These are phyloP conservation scores for Beauveria pseudobassiana DNA, from an alignment of 2,329 filamentous ascomycete species.

Conservation along the genomic window DNA sequence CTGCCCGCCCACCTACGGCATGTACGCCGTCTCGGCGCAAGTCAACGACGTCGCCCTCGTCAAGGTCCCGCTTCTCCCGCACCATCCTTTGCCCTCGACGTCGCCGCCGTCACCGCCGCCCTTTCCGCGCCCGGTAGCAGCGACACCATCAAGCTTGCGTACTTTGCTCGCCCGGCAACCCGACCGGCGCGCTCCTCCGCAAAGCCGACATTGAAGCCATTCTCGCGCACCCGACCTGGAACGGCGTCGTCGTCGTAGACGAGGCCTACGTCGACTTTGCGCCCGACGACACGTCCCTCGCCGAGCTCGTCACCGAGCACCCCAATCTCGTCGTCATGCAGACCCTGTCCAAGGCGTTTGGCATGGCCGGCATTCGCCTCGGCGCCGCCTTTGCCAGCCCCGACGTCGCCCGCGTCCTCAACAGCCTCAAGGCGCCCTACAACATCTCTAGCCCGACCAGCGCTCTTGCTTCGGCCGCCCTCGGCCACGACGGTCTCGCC, in stretches of 20 bases:
- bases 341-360: conserved; percentile 96
- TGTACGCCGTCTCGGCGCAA: conserved; percentile 92
- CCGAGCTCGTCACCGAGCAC: conserved; percentile 86
- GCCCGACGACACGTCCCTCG: conserved; percentile 65
- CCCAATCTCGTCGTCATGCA: conserved; percentile 97
- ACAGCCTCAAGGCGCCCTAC: conserved; percentile 92
- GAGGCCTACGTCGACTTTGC: conserved; percentile 97
- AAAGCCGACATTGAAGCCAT: conserved; percentile 68
- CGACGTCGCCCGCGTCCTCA: conserved; percentile 71
- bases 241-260: conserved; percentile 86
- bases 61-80: conserved; percentile 72
- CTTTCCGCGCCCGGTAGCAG: conserved; percentile 42
- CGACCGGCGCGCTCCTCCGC: conserved; percentile 70
- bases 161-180: conserved; percentile 91
- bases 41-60: conserved; percentile 87
- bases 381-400: conserved; percentile 76
- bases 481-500: conserved; percentile 58
- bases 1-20: conserved; percentile 95
- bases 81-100: conserved; percentile 67
- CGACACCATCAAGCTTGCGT: conserved; percentile 73
- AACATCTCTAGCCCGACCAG: conserved; percentile 88
- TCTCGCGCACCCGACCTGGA: conserved; percentile 85
- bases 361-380: conserved; percentile 85
- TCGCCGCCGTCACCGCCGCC: conserved; percentile 57
- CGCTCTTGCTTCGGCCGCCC: conserved; percentile 66